Conservation (phyloP, 176 grass and related monocot species). For the Panicum miliaceum region DNA sequence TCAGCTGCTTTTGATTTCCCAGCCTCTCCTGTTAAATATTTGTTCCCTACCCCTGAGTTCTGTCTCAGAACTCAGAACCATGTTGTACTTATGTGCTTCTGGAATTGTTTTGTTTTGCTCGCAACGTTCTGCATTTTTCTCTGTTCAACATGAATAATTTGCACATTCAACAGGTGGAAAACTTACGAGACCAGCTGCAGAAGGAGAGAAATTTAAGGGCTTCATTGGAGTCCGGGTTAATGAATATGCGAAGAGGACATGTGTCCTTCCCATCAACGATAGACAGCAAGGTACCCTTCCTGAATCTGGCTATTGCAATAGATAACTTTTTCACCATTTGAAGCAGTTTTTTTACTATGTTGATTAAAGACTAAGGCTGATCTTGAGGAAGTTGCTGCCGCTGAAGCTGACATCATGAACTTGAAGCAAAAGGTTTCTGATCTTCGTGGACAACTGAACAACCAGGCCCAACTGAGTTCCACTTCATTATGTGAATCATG, state of each 20-base stretch:
- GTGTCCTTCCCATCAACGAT: slow-evolving; percentile 55
- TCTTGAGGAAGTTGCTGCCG: slow-evolving; percentile 81
- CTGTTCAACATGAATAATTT: slow-evolving; percentile 39
- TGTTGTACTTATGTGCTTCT: slow-evolving; percentile 18
- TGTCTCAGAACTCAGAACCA: slow-evolving; percentile 21
- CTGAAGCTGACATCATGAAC: slow-evolving; percentile 87
- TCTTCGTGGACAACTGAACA: slow-evolving; percentile 74
- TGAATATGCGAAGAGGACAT: slow-evolving; percentile 72
- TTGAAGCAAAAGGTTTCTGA: slow-evolving; percentile 93
- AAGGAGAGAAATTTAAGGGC: slow-evolving; percentile 81
- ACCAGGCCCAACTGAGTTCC: slow-evolving; percentile 55
- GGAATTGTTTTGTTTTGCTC: slow-evolving; percentile 30
- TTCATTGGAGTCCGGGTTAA: slow-evolving; percentile 78
- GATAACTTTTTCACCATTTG: slow-evolving; percentile 24
- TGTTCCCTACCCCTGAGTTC: neutral
- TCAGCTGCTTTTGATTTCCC: too few species aligned
- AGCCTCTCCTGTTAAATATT: too few species aligned
- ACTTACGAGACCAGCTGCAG: slow-evolving; percentile 76
- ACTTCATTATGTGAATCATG: slow-evolving; percentile 83
- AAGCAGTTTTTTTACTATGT: slow-evolving; percentile 37
- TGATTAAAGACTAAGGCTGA: slow-evolving; percentile 75
- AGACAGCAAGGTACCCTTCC: slow-evolving; percentile 74
- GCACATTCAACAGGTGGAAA: slow-evolving; percentile 71
- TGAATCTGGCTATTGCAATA: slow-evolving; percentile 15
- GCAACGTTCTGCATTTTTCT: slow-evolving; percentile 30